Evolutionary conservation across 805 yeast genomes (phyloP).

Genomic region (Yarrowia sp.): DNA sequence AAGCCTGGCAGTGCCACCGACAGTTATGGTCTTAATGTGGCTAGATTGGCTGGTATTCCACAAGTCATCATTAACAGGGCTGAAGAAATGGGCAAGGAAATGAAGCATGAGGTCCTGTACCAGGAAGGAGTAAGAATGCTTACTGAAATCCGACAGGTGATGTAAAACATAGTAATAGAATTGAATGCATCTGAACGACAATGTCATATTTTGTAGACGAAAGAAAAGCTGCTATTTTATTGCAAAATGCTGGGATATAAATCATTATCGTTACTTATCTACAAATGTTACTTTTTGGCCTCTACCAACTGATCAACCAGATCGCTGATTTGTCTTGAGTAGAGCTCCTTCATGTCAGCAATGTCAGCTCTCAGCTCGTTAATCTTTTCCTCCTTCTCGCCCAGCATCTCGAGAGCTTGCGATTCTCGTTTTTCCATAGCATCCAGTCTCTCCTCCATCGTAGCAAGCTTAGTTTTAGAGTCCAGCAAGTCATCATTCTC

Average conservation of each 20-base stretch:
- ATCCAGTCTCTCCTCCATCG: conserved; percentile 38
- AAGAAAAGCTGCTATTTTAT: no score
- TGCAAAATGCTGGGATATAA: no score
- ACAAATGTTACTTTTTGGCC: neutral
- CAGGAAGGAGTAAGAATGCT: conserved; percentile 11
- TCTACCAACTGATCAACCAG: conserved; percentile 55
- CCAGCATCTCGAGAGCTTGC: conserved; percentile 65
- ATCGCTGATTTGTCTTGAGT: conserved; percentile 81
- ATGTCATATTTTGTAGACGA: no score
- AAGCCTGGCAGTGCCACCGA: conserved; percentile 51
- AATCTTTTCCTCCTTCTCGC: conserved; percentile 83
- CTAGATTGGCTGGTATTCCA: conserved; percentile 62
- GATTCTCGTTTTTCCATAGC: conserved; percentile 47
- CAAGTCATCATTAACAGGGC: conserved; percentile 32
- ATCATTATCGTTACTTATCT: neutral
- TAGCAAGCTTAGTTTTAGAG: conserved; percentile 39
- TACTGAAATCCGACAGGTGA: neutral
- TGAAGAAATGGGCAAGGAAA: conserved; percentile 31
- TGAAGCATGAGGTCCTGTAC: conserved; percentile 28
- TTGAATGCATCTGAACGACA: no score
- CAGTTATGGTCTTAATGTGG: conserved; percentile 84
- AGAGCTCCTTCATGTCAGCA: conserved; percentile 78
- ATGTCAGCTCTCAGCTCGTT: conserved; percentile 87
- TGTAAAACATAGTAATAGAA: neutral
- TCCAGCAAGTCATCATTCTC: conserved; percentile 48